Base-by-base conservation (phyloP, 768 basidiomycete genomes). In the Naganishia vaughanmartiniae region DNA sequence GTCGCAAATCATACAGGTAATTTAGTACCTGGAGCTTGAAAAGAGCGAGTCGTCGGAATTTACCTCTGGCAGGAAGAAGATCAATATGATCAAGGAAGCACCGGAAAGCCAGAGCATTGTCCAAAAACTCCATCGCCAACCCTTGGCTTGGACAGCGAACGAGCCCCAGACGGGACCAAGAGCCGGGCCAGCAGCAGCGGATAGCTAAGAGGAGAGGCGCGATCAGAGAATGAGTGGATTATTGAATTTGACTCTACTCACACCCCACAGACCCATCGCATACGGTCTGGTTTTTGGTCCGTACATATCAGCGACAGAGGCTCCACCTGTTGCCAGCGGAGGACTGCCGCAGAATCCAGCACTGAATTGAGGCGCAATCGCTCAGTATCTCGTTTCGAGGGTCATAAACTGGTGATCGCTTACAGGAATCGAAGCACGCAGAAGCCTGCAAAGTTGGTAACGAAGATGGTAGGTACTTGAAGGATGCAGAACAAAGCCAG, bases 121-220 rank as follows among this genome's bases (percentile, higher is more conserved):
- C 76, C 76, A 79, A 73, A 82, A 74, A 1, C 80, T 76, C 81
- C 81, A 82, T 51, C 76, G 69, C 83, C 82, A 83, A 14, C 79
- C 78, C 11, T 78, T 76, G 26, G 65, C 73, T 66, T 78, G 68
- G 1, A 78, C 79, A 10, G 81, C 81, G 70, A 81, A 83, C 12
- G 77, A 76, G 11, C 77, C 70, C 67, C 77, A 55, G 48, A 80
- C 55, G 1, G 81, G 81, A 6, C 81, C 81, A 2, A 80, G 34
- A 14, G 78, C 77, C 1, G 81, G 81, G 3, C 79, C 78, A 2
- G 67, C 63, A 24, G 75, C 79, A 24, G 54, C 54, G 5, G 54
- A 30, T 1, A 55, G 28, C 28, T 34, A 31, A 15, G 33, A 55
- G 10, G 15, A 33, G 21, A 19, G 21, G 7, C 14, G 24, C 6